phyloP scores from a whole-genome alignment of 2,329 filamentous ascomycete species.

The Talaromyces pinophilus region DNA sequence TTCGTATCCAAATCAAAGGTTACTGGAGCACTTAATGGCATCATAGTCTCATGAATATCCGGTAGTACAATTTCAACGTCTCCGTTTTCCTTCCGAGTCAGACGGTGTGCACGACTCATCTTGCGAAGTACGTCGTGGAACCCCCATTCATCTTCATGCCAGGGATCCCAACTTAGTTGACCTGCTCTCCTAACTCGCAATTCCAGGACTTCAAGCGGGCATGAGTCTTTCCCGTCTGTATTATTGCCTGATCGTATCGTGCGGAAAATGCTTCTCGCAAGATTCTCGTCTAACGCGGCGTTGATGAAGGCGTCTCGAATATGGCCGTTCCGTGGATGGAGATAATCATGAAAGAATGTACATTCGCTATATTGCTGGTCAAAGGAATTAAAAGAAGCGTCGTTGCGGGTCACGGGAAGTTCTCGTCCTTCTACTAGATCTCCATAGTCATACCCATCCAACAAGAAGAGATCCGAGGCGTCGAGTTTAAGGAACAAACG shows the following conservation, averaged over 20 bases:
- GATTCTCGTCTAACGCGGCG: background rate
- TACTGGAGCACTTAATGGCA: background rate
- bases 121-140: background rate
- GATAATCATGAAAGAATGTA: background rate
- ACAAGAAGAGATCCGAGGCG: background rate
- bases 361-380: slow-evolving; percentile 1
- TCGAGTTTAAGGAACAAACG: background rate
- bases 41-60: background rate
- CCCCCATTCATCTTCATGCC: background rate
- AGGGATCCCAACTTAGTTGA: background rate
- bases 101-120: background rate
- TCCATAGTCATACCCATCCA: background rate
- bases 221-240: background rate
- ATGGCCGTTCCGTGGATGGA: slow-evolving; percentile 3
- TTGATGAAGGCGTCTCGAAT: slow-evolving; percentile 5
- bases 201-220: background rate
- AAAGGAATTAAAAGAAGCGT: background rate
- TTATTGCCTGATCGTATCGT: background rate
- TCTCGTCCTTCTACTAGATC: background rate
- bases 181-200: background rate
- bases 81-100: background rate
- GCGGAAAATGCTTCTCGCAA: background rate
- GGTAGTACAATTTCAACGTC: background rate
- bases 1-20: background rate
- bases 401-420: background rate